Conservation (phyloP, 805 yeast genomes). For the Clavispora santaluciae region DNA sequence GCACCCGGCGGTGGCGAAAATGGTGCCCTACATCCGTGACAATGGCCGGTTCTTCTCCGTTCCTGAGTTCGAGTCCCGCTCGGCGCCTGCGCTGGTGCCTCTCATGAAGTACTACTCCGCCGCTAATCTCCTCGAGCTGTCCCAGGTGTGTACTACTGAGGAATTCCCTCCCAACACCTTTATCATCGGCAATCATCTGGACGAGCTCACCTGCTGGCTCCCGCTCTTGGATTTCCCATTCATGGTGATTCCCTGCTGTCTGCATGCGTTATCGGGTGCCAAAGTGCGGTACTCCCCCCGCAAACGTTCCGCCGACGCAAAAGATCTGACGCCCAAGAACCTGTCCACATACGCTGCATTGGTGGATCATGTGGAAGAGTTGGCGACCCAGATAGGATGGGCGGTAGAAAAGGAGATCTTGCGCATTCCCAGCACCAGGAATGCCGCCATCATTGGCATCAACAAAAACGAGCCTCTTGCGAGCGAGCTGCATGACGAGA, state of each 20-base stretch:
- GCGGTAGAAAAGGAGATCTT: constrained; percentile 76
- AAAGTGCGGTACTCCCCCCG: constrained; percentile 59
- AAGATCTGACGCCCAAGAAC: constrained; percentile 4
- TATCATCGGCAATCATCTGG: constrained; percentile 91
- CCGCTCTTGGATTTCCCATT: constrained; percentile 85
- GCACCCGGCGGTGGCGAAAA: constrained; percentile 53
- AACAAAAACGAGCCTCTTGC: constrained; percentile 22
- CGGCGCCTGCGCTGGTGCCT: constrained; percentile 28
- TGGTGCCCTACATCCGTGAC: constrained; percentile 51
- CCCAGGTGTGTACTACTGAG: constrained; percentile 51
- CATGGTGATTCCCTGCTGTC: constrained; percentile 92
- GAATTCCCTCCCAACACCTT: constrained; percentile 71
- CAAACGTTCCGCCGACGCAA: constrained; percentile 7
- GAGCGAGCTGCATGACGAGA: constrained; percentile 26
- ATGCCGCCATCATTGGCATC: constrained; percentile 81
- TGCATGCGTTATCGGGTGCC: constrained; percentile 79
- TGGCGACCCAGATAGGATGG: constrained; percentile 77
- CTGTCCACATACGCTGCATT: constrained; percentile 77
- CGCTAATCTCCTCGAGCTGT: constrained; percentile 44
- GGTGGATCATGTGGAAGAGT: constrained; percentile 75
- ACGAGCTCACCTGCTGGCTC: constrained; percentile 93
- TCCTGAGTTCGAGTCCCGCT: constrained; percentile 26
- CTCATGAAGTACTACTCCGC: constrained; percentile 54
- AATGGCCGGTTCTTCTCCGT: constrained; percentile 61
- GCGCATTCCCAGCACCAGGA: constrained; percentile 90